These are phyloP conservation scores for Colletotrichum echinochloae DNA, from an alignment of 2,329 filamentous ascomycete genomes.

Conservation along the genomic window DNA sequence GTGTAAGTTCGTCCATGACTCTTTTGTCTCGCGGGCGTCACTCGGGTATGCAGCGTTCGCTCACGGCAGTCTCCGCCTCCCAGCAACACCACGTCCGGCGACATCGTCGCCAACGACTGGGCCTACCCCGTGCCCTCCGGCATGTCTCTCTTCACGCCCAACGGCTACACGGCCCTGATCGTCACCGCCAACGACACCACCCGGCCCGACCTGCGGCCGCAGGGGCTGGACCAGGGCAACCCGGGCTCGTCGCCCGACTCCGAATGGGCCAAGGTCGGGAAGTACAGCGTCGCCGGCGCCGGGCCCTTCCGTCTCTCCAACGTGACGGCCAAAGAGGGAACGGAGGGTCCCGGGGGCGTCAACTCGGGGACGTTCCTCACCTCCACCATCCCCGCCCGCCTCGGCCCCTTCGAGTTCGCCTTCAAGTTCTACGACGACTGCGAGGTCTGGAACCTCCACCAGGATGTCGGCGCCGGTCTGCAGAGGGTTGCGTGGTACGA, in stretches of 20 bases:
- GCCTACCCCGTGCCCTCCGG: slow-evolving; percentile 23
- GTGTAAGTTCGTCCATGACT: not conserved
- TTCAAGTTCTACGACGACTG: slow-evolving; percentile 28
- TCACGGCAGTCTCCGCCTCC: not conserved
- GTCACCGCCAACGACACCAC: slow-evolving; percentile 30
- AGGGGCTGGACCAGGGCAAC: slow-evolving; percentile 20
- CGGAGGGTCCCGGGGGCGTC: slow-evolving; percentile 2
- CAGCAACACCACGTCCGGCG: slow-evolving; percentile 23
- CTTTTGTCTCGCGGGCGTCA: too few species aligned
- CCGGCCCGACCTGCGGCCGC: slow-evolving; percentile 6
- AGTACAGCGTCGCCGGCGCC: slow-evolving; percentile 21
- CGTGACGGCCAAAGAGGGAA: not conserved
- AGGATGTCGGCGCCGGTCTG: slow-evolving; percentile 12
- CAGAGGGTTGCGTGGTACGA: slow-evolving; percentile 23
- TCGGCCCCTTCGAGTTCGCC: slow-evolving; percentile 12
- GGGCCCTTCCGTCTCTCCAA: slow-evolving; percentile 7
- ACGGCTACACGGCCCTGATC: slow-evolving; percentile 22
- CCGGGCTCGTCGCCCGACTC: slow-evolving; percentile 11
- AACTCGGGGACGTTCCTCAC: slow-evolving; percentile 20
- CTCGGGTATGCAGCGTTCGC: too few species aligned
- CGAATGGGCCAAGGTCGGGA: slow-evolving; percentile 22
- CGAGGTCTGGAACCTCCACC: slow-evolving; percentile 14
- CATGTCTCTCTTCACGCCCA: slow-evolving; percentile 25
- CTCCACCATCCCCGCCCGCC: slow-evolving; percentile 15
- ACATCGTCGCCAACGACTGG: slow-evolving; percentile 24